Percentiles rank a stretch among this genome's conserved stretches.
phyloP scores from a whole-genome alignment of 176 grass and related monocot species.

The Musa itinerans region DNA sequence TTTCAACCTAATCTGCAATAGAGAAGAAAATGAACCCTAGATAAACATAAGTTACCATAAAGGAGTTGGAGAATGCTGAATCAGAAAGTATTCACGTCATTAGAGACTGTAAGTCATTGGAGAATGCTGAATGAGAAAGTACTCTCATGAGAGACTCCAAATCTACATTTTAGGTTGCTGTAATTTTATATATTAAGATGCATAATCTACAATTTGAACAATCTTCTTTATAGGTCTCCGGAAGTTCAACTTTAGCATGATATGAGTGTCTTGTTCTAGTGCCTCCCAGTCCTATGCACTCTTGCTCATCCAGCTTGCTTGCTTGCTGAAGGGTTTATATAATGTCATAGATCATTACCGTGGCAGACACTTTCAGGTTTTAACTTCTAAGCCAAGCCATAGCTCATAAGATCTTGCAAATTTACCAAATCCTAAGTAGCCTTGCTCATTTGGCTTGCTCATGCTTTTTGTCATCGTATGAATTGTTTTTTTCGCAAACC shows the following conservation, averaged over 20 bases:
- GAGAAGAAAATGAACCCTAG: not conserved
- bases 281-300: not conserved
- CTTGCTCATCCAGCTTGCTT: not conserved
- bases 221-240: not conserved
- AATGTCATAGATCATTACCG: not conserved
- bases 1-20: not conserved
- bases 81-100: not conserved
- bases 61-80: not conserved
- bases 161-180: not conserved
- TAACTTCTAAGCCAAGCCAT: not conserved
- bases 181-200: not conserved
- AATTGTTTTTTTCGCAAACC: no score
- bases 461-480: no score
- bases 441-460: no score
- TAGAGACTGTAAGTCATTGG: not conserved
- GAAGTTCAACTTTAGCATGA: no score
- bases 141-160: not conserved
- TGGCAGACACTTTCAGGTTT: not conserved
- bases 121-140: not conserved
- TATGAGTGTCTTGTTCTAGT: not conserved
- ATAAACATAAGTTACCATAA: conserved; percentile 1
- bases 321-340: not conserved
- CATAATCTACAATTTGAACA: not conserved
- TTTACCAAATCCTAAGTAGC: not conserved
- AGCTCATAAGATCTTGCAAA: not conserved